Evolutionary conservation across 805 yeast species (phyloP), one percentile per base, ranked within the genome.

Genomic region (Saccharomyces paradoxus): DNA sequence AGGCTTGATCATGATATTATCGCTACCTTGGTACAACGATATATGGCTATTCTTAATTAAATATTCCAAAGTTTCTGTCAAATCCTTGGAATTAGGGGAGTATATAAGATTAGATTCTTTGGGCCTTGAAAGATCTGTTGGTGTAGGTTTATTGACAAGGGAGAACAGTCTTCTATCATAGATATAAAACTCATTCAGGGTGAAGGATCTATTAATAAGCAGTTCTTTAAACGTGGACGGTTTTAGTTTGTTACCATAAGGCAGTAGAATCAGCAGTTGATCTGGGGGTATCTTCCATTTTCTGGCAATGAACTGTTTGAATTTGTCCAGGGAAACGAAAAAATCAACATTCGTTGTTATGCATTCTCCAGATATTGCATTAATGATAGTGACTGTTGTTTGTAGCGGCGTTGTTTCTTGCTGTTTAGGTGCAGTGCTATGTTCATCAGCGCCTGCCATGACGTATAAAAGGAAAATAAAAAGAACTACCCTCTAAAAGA

Each of bases 161-260:
- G 77, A 70, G 58, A 86, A 85, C 49, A 81, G 68, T 49, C 82
- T 75, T 64, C 84, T 80, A 65, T 86, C 89, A 67, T 77, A 86
- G 1, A 81, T 82, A 65, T 78, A 85, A 3, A 85, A 72, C 55
- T 83, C 86, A 52, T 71, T 73, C 30, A 17, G 22, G 12, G 44
- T 17, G 24, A 37, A 37, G 78, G 66, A 75, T 73, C 75, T 74
- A 53, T 12, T 53, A 49, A 58, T 54, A 29, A 55, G 46, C 41
- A 56, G 55, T 27, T 58, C 57, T 76, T 62, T 74, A 75, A 64
- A 73, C 78, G 65, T 27, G 60, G 58, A 53, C 22, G 55, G 63
- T 55, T 79, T 82, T 58, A 86, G 71, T 60, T 79, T 81, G 49
- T 81, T 76, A 0, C 91, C 91, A 65, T 79, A 83, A 0, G 89